A percentile compares a stretch with the other conserved stretches of the same genome.
phyloP scores from a whole-genome alignment of 1,284 basidiomycete species.

The Agroathelia rolfsii region DNA sequence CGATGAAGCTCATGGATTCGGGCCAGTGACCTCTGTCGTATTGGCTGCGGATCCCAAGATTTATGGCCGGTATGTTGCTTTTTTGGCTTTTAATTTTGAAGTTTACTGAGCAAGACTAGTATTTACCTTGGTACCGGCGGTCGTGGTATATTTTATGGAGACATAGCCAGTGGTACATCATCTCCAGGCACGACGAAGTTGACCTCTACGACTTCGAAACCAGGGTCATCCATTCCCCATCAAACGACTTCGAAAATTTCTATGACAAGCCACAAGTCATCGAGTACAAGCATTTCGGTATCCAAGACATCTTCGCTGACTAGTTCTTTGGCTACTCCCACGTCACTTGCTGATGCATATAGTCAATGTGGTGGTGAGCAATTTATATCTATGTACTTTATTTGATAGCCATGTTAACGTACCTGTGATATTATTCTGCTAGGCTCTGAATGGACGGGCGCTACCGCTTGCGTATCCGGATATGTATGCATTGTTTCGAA shows the following conservation, averaged over 20 bases:
- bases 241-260: no score
- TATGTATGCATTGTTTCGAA: conserved; percentile 30
- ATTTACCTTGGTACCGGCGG: conserved; percentile 60
- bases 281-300: no score
- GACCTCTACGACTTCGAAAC: no score
- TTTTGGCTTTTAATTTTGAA: conserved; percentile 4
- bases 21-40: conserved; percentile 33
- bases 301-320: conserved; percentile 3
- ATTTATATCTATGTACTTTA: no score
- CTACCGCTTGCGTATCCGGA: conserved; percentile 33
- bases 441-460: conserved; percentile 34
- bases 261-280: no score
- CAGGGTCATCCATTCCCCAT: no score
- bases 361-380: conserved; percentile 44
- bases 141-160: conserved; percentile 54
- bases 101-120: conserved; percentile 23
- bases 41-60: conserved; percentile 43
- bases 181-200: no score
- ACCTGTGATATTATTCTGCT: no score
- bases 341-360: conserved; percentile 24
- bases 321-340: no score
- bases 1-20: conserved; percentile 52
- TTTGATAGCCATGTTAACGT: no score
- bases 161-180: no score
- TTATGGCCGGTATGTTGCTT: conserved; percentile 38